Conservation (phyloP, 352 stramenopile genomes). For the Phytophthora tentaculata region DNA sequence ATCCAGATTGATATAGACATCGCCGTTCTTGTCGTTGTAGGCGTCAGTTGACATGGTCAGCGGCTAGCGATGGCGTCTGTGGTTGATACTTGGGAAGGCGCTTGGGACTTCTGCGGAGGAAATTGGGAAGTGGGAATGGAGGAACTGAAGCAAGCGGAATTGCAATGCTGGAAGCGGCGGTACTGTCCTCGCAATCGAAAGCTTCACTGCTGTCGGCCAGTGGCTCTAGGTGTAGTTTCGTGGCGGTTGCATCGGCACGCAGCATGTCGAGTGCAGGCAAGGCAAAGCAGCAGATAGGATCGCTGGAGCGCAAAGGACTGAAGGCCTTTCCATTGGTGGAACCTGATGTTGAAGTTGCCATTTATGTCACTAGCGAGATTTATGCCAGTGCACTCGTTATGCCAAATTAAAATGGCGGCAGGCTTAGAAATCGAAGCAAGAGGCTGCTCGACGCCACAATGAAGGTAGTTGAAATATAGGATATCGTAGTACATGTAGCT, state of each 20-base stretch:
- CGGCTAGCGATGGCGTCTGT: background rate
- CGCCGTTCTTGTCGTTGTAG: conserved; percentile 23
- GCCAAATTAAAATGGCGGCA: too few species aligned
- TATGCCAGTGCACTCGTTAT: too few species aligned
- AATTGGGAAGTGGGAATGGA: conserved; percentile 5
- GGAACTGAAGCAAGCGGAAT: background rate
- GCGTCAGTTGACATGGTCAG: conserved; percentile 18
- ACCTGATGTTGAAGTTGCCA: conserved; percentile 12
- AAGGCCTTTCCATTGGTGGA: conserved; percentile 16
- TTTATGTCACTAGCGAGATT: conserved; percentile 1
- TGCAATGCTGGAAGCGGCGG: background rate
- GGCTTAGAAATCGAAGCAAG: too few species aligned
- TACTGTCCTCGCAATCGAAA: background rate
- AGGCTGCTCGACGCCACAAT: too few species aligned
- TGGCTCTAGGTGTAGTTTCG: background rate
- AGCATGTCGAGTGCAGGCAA: background rate
- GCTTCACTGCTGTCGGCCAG: background rate
- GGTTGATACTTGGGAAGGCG: background rate
- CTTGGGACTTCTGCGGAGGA: background rate
- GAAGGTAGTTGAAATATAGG: too few species aligned
- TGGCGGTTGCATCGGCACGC: conserved; percentile 13
- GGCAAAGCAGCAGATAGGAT: too few species aligned
- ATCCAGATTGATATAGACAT: conserved; percentile 28
- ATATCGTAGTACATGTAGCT: too few species aligned
- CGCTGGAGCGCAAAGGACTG: conserved; percentile 5